Evolutionary conservation across 2,329 filamentous ascomycete species (phyloP), one percentile per base, ranked within the genome.

Genomic region (Cercospora berteroae): DNA sequence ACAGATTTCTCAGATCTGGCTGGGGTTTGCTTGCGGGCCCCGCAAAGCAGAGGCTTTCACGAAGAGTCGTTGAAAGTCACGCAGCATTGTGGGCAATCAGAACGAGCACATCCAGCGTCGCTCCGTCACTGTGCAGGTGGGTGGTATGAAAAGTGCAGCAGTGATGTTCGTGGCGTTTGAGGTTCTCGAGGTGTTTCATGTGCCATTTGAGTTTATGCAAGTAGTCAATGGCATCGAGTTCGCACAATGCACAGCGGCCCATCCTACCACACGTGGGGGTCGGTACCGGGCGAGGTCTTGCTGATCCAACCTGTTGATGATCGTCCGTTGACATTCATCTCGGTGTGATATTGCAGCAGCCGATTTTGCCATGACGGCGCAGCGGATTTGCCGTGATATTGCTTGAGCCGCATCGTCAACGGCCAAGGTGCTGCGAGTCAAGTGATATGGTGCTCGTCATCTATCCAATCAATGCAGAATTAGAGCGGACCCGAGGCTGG

Each of bases 1-100:
- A 63, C 61, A 55, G 50, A 63, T 63, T 50, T 63, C 44, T 50
- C 55, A 20, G 31, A 57, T 55, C n/a, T 56, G 18, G 31, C 48
- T 39, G 23, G 48, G 61, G 29, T 13, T 39, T 63, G 61, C 61
- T 63, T 23, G 61, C 52, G 27, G 3, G 25, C 52, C 13, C 52
- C 25, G 29, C 52, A 57, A 57, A 27, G 29, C 16, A 42, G 61
- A 27, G 20, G 27, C 25, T 33, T 52, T 29, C 44, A 23, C 20
- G 20, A 50, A 50, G 44, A 23, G 44, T 50, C 44, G 20, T 20
- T 23, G 18, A 50, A 50, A 50, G 44, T 23, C 20, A 50, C 44
- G 18, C 44, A 12, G 20, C 44, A 50, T 23, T 25, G 18, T 50
- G 44, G 18, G 25, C 44, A 50, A 50, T 50, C 44, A 50, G 44